phyloP scores from a whole-genome alignment of 2,329 filamentous ascomycete species.

The Clonostachys sp. region DNA sequence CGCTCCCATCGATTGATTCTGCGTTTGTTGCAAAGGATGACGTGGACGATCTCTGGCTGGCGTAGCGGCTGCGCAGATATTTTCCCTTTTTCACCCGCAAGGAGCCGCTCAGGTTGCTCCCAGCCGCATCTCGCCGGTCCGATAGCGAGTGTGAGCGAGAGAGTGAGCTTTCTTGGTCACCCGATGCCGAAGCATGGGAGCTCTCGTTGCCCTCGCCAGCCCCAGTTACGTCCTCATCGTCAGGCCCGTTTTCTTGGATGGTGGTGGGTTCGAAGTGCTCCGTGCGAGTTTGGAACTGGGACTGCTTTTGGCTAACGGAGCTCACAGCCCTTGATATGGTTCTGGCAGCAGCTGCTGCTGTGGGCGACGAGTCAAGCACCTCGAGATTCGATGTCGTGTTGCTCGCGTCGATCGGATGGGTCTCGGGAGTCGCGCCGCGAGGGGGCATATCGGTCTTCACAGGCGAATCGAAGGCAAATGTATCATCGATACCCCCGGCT shows the following conservation, averaged over 20 bases:
- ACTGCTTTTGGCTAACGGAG: constrained; percentile 22
- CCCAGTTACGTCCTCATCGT: constrained; percentile 15
- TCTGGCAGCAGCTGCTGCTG: constrained; percentile 48
- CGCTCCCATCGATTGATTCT: constrained; percentile 60
- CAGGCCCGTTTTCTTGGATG: constrained; percentile 8
- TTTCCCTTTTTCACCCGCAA: constrained; percentile 47
- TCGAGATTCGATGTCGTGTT: constrained; percentile 47
- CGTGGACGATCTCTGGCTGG: constrained; percentile 55
- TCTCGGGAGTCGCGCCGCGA: constrained; percentile 6
- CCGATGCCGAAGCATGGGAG: constrained; percentile 15
- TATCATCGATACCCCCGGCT: constrained; percentile 42
- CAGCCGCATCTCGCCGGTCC: constrained; percentile 35
- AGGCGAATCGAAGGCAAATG: constrained; percentile 51
- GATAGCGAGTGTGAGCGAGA: constrained; percentile 22
- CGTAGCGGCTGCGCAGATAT: constrained; percentile 52
- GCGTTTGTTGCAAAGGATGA: constrained; percentile 53
- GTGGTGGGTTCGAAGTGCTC: not conserved
- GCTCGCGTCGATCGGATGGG: constrained; percentile 19
- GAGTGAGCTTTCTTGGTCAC: constrained; percentile 17
- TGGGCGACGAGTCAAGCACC: constrained; percentile 51
- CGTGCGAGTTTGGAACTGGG: constrained; percentile 8
- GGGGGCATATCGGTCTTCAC: constrained; percentile 20
- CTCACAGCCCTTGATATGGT: constrained; percentile 48
- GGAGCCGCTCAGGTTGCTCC: constrained; percentile 35
- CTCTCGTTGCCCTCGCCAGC: constrained; percentile 14